Base-by-base conservation (phyloP, 208 protist genomes). In the Leishmania aethiopica region DNA sequence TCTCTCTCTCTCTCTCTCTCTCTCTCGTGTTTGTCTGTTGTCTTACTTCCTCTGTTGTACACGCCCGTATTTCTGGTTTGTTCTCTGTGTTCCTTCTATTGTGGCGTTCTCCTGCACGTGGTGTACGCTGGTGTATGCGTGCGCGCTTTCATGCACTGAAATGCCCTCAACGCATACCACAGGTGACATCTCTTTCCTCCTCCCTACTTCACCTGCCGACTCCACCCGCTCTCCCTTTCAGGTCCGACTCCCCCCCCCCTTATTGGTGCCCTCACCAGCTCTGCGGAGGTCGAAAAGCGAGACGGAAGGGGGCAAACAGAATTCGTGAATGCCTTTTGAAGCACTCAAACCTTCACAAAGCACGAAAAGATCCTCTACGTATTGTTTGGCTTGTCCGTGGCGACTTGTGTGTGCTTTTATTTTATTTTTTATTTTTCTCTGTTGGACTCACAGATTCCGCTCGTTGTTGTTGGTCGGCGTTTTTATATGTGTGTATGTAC, bases 1-100 rank as follows among this genome's bases (percentile, higher is more conserved):
- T 66, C 73, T 74, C 75, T 47, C 79, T 66, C 53, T 80, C 75
- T 55, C 64, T 60, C 78, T 59, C 80, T 13, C 40, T 72, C 15
- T 5, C 37, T 49, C 35, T 40, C n/a, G 35, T 32, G n/a, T 57
- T 57, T 75, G 25, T 32, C 74, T 75, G 62, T 74, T 75, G 62
- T 78, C 69, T 81, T 67, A 60, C 49, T 82, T 51, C 22, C 55
- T 75, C 49, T 80, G 53, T 80, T 57, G 11, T 67, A 28, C 37
- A 57, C 28, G 67, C 75, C 7, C 28, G 28, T 62, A 78, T 79
- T 67, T 81, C 28, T 10, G n/a, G 5, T 32, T 8, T 72, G 2
- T 72, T 15, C 25, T 37, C 53, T 10, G 7, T 28, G n/a, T 49
- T 59, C 6, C 70, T 79, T 79, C 75, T 78, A 67, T 69, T 74